Conservation (phyloP, 2,329 filamentous ascomycete genomes). For the Macroventuria anomochaeta region DNA sequence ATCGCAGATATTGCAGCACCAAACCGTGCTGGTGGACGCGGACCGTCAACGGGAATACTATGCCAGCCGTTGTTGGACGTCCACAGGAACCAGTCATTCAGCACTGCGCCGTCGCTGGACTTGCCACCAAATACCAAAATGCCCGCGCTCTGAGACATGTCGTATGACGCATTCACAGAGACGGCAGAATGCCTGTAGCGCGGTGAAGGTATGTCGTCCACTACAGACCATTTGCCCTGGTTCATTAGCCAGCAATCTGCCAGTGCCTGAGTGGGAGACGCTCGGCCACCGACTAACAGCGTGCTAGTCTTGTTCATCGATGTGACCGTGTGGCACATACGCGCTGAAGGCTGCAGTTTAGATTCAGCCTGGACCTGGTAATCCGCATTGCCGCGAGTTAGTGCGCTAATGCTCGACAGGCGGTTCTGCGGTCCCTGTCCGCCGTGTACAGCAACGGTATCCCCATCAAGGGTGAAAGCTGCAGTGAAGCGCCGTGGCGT, state of each 20-base stretch:
- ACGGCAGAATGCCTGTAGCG: conserved; percentile 78
- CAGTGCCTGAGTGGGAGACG: conserved; percentile 73
- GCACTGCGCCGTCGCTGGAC: conserved; percentile 50
- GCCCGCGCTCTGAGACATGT: conserved; percentile 50
- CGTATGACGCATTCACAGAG: conserved; percentile 50
- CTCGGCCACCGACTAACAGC: conserved; percentile 77
- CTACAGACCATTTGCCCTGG: conserved; percentile 67
- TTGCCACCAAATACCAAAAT: conserved; percentile 57
- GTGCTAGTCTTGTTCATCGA: conserved; percentile 64
- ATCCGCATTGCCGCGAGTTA: conserved; percentile 25
- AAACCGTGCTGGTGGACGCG: conserved; percentile 59
- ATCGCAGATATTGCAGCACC: conserved; percentile 61
- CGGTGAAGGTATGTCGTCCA: conserved; percentile 70
- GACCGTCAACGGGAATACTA: conserved; percentile 46
- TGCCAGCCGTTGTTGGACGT: conserved; percentile 60
- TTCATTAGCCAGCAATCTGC: conserved; percentile 78
- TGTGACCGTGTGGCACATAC: conserved; percentile 80
- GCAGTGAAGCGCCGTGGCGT: conserved; percentile 51
- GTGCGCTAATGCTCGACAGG: conserved; percentile 54
- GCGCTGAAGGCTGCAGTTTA: conserved; percentile 39
- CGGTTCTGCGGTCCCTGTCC: conserved; percentile 58
- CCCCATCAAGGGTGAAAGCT: conserved; percentile 38
- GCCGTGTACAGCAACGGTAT: conserved; percentile 51
- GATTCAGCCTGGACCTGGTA: conserved; percentile 42
- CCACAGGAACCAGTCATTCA: conserved; percentile 56